Evolutionary conservation across 2,329 filamentous ascomycete species (phyloP).

Genomic region (Epichloe hybrida): DNA sequence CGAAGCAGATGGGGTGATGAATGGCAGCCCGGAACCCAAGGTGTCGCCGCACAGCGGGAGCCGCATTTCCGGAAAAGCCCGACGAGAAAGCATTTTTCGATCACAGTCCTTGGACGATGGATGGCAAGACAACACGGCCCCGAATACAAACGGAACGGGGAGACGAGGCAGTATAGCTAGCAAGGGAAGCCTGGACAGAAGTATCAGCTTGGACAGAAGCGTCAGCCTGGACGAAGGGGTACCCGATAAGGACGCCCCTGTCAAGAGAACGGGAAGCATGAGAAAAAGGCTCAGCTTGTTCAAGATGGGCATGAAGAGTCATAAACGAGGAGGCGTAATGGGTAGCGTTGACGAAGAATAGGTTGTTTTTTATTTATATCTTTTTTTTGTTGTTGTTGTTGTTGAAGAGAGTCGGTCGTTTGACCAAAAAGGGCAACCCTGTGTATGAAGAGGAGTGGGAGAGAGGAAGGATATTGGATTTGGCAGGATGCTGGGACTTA

Average conservation of each 20-base stretch:
- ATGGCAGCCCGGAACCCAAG: conserved; percentile 18
- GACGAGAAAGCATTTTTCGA: conserved; percentile 32
- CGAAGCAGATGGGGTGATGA: conserved; percentile 15
- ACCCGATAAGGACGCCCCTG: conserved; percentile 17
- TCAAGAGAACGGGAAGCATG: conserved; percentile 46
- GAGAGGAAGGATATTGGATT: not conserved
- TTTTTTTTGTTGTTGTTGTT: too few species aligned
- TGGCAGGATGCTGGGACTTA: not conserved
- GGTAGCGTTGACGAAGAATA: conserved; percentile 43
- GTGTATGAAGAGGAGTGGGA: not conserved
- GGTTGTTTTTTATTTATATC: not conserved
- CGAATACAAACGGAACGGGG: conserved; percentile 3
- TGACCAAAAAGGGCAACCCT: too few species aligned
- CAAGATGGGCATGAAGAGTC: conserved; percentile 57
- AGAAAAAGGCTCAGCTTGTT: conserved; percentile 69
- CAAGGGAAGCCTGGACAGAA: conserved; percentile 17
- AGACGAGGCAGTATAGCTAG: conserved; percentile 12
- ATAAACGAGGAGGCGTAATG: conserved; percentile 40
- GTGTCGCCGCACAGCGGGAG: conserved; percentile 16
- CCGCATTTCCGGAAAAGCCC: conserved; percentile 18
- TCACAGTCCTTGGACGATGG: conserved; percentile 20
- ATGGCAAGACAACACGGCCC: conserved; percentile 7
- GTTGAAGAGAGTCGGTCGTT: too few species aligned
- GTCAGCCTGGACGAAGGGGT: conserved; percentile 12
- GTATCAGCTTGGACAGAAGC: conserved; percentile 16